Evolutionary conservation across 768 basidiomycete genomes (phyloP).

Genomic region (Gautieria morchelliformis): DNA sequence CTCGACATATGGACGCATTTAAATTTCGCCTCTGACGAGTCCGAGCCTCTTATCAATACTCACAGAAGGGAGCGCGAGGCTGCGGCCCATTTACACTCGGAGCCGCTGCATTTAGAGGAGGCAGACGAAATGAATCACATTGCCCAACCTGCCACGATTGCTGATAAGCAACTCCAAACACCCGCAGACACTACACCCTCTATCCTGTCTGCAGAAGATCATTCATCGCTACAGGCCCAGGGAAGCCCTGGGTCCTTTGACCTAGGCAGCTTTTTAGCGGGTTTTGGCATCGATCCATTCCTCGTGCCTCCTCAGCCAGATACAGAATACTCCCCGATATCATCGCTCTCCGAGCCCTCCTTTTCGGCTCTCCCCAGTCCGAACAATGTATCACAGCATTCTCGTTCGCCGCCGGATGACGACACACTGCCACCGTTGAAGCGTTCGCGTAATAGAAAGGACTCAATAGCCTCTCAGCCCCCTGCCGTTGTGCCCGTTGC

Average conservation of each 20-base stretch:
- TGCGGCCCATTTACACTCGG: background rate
- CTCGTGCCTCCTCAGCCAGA: conserved; percentile 21
- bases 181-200: conserved; percentile 18
- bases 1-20: conserved; percentile 81
- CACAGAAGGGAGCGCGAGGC: conserved; percentile 12
- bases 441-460: conserved; percentile 29
- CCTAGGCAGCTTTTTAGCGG: conserved; percentile 26
- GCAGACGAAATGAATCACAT: background rate
- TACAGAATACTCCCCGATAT: conserved; percentile 18
- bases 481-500: conserved; percentile 22
- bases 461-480: conserved; percentile 29
- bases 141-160: conserved; percentile 39
- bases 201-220: conserved; percentile 28
- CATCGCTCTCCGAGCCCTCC: conserved; percentile 28
- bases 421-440: conserved; percentile 13
- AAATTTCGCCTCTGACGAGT: conserved; percentile 68
- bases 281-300: conserved; percentile 36
- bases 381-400: conserved; percentile 23
- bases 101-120: background rate
- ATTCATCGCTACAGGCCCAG: conserved; percentile 22
- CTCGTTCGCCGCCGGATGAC: conserved; percentile 15
- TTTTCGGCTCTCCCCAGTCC: conserved; percentile 66
- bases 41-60: conserved; percentile 40
- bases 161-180: conserved; percentile 12
- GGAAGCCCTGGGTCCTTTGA: conserved; percentile 24